Conservation (phyloP, 306 rosid genomes). For the Senna siamea region DNA sequence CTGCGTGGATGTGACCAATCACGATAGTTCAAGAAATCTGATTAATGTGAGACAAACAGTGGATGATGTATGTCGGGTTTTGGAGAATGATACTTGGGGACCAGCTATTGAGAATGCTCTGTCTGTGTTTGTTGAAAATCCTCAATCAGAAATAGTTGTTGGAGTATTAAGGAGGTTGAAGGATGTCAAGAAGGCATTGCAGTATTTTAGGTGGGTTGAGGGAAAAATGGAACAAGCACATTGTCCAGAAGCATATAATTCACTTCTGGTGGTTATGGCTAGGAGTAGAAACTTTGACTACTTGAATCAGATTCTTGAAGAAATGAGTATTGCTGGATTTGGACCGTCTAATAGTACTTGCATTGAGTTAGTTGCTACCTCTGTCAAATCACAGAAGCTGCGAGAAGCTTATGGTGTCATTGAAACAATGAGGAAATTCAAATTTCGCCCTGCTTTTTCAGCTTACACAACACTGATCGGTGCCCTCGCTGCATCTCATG, state of each 20-base stretch:
- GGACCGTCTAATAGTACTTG: conserved; percentile 62
- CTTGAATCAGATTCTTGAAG: conserved; percentile 78
- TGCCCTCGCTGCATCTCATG: conserved; percentile 60
- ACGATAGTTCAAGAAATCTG: conserved; percentile 40
- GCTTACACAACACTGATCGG: conserved; percentile 88
- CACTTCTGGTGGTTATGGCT: conserved; percentile 85
- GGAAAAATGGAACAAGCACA: conserved; percentile 64
- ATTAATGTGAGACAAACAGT: conserved; percentile 54
- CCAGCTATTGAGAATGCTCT: conserved; percentile 68
- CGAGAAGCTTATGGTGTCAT: conserved; percentile 70
- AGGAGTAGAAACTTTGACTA: conserved; percentile 60
- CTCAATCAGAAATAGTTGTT: conserved; percentile 71
- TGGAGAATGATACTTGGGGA: conserved; percentile 76
- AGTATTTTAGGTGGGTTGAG: conserved; percentile 85
- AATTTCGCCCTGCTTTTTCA: conserved; percentile 89
- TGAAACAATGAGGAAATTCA: conserved; percentile 88
- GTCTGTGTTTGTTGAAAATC: conserved; percentile 52
- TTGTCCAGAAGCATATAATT: conserved; percentile 69
- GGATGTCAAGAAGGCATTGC: conserved; percentile 63
- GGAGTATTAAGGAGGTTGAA: conserved; percentile 81
- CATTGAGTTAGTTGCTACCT: conserved; percentile 65
- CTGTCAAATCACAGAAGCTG: conserved; percentile 55
- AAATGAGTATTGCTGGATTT: conserved; percentile 91
- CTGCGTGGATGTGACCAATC: conserved; percentile 31
- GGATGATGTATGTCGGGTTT: conserved; percentile 61